Evolutionary conservation across 106 monocot genomes (phyloP).

Genomic region (Acorus gramineus): DNA sequence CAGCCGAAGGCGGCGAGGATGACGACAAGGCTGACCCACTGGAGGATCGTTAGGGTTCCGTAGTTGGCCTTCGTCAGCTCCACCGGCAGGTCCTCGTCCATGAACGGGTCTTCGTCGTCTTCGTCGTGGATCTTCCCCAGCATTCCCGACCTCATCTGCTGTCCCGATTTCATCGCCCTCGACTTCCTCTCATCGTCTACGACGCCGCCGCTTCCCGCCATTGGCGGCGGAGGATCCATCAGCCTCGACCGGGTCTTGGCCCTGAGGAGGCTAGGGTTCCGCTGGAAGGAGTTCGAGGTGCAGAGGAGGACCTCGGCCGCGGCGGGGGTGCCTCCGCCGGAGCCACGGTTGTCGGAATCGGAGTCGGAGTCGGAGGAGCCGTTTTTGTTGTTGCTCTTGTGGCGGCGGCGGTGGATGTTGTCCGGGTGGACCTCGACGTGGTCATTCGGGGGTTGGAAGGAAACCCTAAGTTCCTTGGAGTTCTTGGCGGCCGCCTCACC

Average conservation of each 20-base stretch:
- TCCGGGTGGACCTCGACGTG: conserved; percentile 1
- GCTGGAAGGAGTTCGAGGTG: conserved; percentile 1
- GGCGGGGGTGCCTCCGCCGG: not conserved
- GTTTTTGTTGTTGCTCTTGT: not conserved
- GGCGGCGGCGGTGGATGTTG: not conserved
- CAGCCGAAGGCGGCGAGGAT: conserved; percentile 36
- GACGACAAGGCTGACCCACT: conserved; percentile 47
- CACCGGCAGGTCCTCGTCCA: conserved; percentile 52
- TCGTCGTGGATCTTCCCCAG: conserved; percentile 23
- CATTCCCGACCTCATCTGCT: conserved; percentile 1
- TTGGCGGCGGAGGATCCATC: conserved; percentile 12
- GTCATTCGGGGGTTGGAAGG: conserved; percentile 21
- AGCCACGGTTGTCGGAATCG: not conserved
- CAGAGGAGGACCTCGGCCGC: conserved; percentile 5
- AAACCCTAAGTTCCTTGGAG: conserved; percentile 56
- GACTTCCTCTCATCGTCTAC: conserved; percentile 5
- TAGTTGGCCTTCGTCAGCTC: conserved; percentile 19
- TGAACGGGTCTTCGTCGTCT: conserved; percentile 70
- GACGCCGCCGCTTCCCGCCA: not conserved
- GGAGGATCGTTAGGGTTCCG: conserved; percentile 15
- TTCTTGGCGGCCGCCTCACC: not conserved
- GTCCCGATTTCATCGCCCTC: conserved; percentile 9
- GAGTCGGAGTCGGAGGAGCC: conserved; percentile 16
- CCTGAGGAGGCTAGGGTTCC: not conserved
- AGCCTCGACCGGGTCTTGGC: conserved; percentile 17